Evolutionary conservation across 768 basidiomycete species (phyloP), one percentile per base, ranked within the genome.

Genomic region (Punctularia strigosozonata): DNA sequence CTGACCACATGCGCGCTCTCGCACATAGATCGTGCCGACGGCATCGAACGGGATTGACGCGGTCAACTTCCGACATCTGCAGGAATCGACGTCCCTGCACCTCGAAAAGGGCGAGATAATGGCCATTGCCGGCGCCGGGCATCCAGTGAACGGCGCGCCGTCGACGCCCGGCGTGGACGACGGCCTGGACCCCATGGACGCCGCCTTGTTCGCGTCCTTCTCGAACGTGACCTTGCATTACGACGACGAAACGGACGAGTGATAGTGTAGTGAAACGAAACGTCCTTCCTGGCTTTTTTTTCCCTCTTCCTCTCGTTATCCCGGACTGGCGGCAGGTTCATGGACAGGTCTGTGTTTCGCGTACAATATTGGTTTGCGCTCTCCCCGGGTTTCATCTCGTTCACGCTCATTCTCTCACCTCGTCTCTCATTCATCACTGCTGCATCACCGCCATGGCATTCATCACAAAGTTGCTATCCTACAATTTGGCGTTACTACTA

Each of bases 81-180:
- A 88, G 48, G 94, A 98, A 61, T 91, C 87, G 30, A 75, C 79
- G 43, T 91, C 87, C 44, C 69, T 97, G 51, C 89, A 95, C 58
- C 72, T 94, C 49, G 91, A 91, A 59, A 43, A 49, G 19, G 33
- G 33, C 33, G 10, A 43, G 38, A 42, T 47, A 7, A 42, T 31
- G 37, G 64, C 57, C 12, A 54, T 59, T 20, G 54, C 61, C 32
- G 60, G 65, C 21, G 48, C 54, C n/a, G 48, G 49, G 17, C 48
- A 47, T 14, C 33, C 34, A 15, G 43, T 28, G 26, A 28, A 28
- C 26, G 8, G 15, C 26, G 10, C 26, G 26, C 26, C 26, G 15
- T 8, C 26, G 26, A 68, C 65, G 3, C 63, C 65, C 14, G 62
- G 64, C 40, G 56, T 54, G 25, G 63, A 67, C 35, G 68, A 66